Evolutionary conservation across 148 eudicot species (phyloP).

Genomic region (Rhododendron molle): DNA sequence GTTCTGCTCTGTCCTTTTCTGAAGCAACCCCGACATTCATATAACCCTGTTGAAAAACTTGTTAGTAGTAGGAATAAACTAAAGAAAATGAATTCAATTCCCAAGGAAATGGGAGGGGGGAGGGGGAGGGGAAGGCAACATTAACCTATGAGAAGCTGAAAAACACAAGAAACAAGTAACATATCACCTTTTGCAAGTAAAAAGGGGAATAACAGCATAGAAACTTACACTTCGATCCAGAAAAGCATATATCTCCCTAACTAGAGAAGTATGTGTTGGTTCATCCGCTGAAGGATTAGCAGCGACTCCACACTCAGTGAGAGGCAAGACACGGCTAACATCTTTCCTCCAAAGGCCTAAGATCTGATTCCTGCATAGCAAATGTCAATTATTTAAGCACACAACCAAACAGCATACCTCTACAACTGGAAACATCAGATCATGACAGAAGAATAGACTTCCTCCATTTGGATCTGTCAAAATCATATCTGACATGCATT

Average conservation of each 20-base stretch:
- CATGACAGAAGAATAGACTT: slow-evolving; percentile 2
- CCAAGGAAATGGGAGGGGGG: not conserved
- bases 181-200: not conserved
- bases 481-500: not conserved
- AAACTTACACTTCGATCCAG: slow-evolving; percentile 86
- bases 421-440: slow-evolving; percentile 6
- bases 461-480: not conserved
- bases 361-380: slow-evolving; percentile 76
- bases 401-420: not conserved
- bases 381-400: slow-evolving; percentile 9
- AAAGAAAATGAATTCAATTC: not conserved
- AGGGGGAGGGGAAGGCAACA: not conserved
- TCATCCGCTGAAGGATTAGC: slow-evolving; percentile 45
- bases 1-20: slow-evolving; percentile 53
- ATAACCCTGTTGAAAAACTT: slow-evolving; percentile 59
- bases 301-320: slow-evolving; percentile 78
- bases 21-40: slow-evolving; percentile 90
- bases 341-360: slow-evolving; percentile 91
- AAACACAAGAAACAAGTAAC: not conserved
- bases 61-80: slow-evolving; percentile 12
- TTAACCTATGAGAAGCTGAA: not conserved
- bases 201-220: not conserved
- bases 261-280: slow-evolving; percentile 50
- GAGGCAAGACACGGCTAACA: slow-evolving; percentile 77
- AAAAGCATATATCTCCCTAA: slow-evolving; percentile 70